These are phyloP conservation scores for Wallacemonas sp. DNA, from an alignment of 208 protist species.

Conservation along the genomic window DNA sequence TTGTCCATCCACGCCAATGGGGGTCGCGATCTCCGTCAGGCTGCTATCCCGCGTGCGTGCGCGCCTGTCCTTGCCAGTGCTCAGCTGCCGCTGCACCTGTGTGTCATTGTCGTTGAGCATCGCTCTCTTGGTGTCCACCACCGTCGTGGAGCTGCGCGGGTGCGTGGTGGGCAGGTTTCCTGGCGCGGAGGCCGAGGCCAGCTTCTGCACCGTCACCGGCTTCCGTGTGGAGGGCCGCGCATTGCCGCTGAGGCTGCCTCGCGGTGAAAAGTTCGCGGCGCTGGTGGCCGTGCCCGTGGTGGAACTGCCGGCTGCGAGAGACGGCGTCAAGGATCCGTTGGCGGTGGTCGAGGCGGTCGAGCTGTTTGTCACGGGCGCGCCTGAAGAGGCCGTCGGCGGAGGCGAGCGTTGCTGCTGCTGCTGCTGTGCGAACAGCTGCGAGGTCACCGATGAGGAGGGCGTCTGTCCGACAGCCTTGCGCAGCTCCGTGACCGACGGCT, in stretches of 20 bases:
- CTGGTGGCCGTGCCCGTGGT: not conserved
- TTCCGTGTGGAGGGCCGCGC: conserved; percentile 2
- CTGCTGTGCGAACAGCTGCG: too few relatives aligned
- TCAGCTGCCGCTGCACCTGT: conserved; percentile 12
- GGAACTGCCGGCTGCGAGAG: not conserved
- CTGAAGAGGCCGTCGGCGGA: too few relatives aligned
- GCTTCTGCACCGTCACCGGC: conserved; percentile 12
- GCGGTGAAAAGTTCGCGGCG: not conserved
- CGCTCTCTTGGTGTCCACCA: conserved; percentile 2
- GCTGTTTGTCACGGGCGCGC: not conserved
- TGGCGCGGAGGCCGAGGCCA: conserved; percentile 10
- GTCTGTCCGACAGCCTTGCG: not conserved
- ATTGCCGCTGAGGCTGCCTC: not conserved
- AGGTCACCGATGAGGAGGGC: too few relatives aligned
- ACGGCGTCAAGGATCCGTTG: not conserved
- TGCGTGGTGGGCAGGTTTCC: not conserved
- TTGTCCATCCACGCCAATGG: not conserved
- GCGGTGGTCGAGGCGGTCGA: not conserved
- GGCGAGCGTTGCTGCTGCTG: not conserved
- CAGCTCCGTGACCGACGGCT: conserved; percentile 1
- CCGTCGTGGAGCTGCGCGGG: not conserved
- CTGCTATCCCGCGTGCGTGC: conserved; percentile 4
- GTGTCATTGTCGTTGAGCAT: not conserved
- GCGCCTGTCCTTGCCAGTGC: conserved; percentile 9
- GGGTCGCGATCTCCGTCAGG: not conserved